Evolutionary conservation across 129 eudicot genomes (phyloP).

Genomic region (Sambucus nigra): DNA sequence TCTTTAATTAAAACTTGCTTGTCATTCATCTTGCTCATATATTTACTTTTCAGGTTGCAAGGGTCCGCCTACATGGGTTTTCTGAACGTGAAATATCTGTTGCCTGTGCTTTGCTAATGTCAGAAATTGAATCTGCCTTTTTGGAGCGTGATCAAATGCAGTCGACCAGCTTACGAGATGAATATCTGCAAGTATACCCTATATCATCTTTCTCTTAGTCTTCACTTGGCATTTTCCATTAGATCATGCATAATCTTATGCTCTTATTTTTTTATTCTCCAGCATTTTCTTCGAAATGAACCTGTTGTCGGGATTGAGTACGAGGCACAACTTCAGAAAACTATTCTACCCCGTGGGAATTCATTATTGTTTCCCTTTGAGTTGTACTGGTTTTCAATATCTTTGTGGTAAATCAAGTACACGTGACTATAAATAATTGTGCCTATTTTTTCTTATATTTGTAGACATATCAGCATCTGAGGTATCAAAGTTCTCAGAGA

Average conservation of each 20-base stretch:
- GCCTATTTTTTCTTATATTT: slow-evolving; percentile 20
- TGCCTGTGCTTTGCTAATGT: slow-evolving; percentile 66
- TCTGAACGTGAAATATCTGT: slow-evolving; percentile 76
- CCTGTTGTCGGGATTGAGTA: slow-evolving; percentile 85
- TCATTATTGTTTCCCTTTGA: slow-evolving; percentile 4
- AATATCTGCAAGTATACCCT: slow-evolving; percentile 54
- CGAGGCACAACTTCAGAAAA: slow-evolving; percentile 90
- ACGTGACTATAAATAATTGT: slow-evolving; percentile 7
- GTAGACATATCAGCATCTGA: slow-evolving; percentile 74
- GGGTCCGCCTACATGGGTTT: slow-evolving; percentile 79
- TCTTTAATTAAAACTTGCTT: too few relatives aligned
- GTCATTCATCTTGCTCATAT: slow-evolving; percentile 18
- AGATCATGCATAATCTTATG: slow-evolving; percentile 19
- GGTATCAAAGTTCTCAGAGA: slow-evolving; percentile 75
- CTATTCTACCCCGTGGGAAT: slow-evolving; percentile 71
- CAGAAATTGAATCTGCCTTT: slow-evolving; percentile 92
- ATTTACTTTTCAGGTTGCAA: slow-evolving; percentile 55
- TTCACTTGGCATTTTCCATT: slow-evolving; percentile 1
- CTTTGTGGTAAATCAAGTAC: slow-evolving; percentile 1
- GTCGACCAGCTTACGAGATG: slow-evolving; percentile 73
- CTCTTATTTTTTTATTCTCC: slow-evolving; percentile 17
- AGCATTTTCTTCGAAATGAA: slow-evolving; percentile 89
- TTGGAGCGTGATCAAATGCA: slow-evolving; percentile 89
- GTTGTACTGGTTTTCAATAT: slow-evolving; percentile 7
- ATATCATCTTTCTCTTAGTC: slow-evolving; percentile 4